Evolutionary conservation across 2,329 filamentous ascomycete species (phyloP).

Genomic region (Onygenales sp.): DNA sequence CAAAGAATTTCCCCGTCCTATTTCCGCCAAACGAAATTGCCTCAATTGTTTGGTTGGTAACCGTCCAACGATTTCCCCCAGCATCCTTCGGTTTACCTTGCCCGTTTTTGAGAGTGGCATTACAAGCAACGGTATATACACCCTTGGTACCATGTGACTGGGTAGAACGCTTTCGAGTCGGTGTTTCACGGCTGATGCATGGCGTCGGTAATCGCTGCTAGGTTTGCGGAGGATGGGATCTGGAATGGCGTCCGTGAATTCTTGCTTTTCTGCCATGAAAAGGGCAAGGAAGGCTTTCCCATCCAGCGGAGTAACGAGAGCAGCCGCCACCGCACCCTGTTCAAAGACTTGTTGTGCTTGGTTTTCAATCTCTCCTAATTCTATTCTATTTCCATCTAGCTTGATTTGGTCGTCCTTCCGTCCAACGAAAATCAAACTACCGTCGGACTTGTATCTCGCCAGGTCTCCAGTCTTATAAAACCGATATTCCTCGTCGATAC

Average conservation of each 20-base stretch:
- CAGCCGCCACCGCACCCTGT: slow-evolving; percentile 1
- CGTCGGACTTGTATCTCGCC: slow-evolving; percentile 19
- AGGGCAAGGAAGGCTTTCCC: not conserved
- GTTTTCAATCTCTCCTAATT: slow-evolving; percentile 8
- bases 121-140: not conserved
- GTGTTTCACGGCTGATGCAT: not conserved
- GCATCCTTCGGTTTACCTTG: slow-evolving; percentile 3
- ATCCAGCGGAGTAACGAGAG: slow-evolving; percentile 1
- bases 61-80: not conserved
- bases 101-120: slow-evolving; percentile 7
- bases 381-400: not conserved
- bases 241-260: not conserved
- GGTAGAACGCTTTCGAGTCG: slow-evolving; percentile 1
- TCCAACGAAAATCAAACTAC: slow-evolving; percentile 11
- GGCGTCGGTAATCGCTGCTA: not conserved
- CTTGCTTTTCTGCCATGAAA: not conserved
- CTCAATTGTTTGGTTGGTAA: not conserved
- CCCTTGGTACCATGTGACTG: slow-evolving; percentile 6
- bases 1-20: too few species aligned
- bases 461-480: slow-evolving; percentile 29
- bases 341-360: slow-evolving; percentile 2
- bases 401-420: slow-evolving; percentile 1
- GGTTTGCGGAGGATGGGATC: not conserved
- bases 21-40: not conserved
- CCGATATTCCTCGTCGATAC: slow-evolving; percentile 3